phyloP scores from a whole-genome alignment of 306 rosid genomes.

The Cyclanthera cordifolia region DNA sequence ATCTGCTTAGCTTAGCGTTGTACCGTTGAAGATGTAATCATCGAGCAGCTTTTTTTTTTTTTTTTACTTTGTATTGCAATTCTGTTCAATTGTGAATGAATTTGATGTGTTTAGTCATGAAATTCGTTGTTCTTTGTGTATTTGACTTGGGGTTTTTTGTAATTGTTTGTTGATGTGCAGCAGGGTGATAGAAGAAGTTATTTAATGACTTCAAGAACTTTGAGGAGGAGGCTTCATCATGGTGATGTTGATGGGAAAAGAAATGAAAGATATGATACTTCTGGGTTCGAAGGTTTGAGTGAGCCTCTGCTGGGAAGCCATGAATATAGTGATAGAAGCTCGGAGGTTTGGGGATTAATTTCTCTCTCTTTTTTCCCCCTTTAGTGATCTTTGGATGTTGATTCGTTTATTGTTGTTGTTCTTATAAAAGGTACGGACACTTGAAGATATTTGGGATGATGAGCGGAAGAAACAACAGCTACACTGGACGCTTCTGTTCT shows the following conservation, averaged over 20 bases:
- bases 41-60: neutral
- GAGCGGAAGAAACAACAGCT: conserved; percentile 56
- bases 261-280: conserved; percentile 39
- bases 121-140: neutral
- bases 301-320: conserved; percentile 56
- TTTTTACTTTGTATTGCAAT: neutral
- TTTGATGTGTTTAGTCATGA: neutral
- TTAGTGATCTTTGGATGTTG: neutral
- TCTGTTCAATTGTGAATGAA: neutral
- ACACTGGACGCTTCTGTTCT: conserved; percentile 75
- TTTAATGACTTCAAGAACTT: conserved; percentile 49
- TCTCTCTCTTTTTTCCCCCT: neutral
- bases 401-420: neutral
- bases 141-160: neutral
- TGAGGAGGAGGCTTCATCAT: conserved; percentile 82
- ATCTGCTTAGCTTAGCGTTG: neutral
- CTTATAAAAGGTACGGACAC: conserved; percentile 24
- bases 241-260: conserved; percentile 66
- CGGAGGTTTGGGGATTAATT: conserved; percentile 30
- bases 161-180: neutral
- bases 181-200: neutral
- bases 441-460: conserved; percentile 62
- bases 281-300: conserved; percentile 37
- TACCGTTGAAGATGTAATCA: neutral
- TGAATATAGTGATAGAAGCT: conserved; percentile 24